Conservation (phyloP, 2,329 filamentous ascomycete species). For the Incumbomyces delicatus region DNA sequence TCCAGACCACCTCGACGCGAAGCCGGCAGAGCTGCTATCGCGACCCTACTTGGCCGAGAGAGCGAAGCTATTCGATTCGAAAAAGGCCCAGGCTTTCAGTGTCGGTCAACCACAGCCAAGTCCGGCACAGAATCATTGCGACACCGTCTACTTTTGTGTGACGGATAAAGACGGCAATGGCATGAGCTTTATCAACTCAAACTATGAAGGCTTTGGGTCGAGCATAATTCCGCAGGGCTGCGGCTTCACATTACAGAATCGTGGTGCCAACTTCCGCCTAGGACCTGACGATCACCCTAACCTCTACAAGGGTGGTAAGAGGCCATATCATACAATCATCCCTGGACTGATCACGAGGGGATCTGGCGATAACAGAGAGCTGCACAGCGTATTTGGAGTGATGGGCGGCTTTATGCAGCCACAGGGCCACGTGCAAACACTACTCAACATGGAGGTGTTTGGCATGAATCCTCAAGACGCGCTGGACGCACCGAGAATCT, state of each 20-base stretch:
- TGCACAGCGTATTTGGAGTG: constrained; percentile 84
- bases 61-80: constrained; percentile 50
- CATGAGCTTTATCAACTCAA: constrained; percentile 93
- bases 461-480: constrained; percentile 75
- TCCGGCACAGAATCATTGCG: constrained; percentile 73
- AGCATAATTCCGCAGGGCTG: constrained; percentile 74
- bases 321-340: constrained; percentile 97
- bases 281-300: constrained; percentile 61
- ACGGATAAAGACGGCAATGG: constrained; percentile 78
- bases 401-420: constrained; percentile 99
- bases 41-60: constrained; percentile 65
- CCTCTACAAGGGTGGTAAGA: constrained; percentile 65
- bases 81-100: constrained; percentile 42
- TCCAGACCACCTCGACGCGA: constrained; percentile 45
- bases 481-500: constrained; percentile 83
- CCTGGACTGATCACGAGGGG: constrained; percentile 75
- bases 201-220: constrained; percentile 79
- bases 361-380: constrained; percentile 33
- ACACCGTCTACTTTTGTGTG: constrained; percentile 89
- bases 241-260: constrained; percentile 91
- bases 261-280: constrained; percentile 74
- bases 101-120: constrained; percentile 54
- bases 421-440: constrained; percentile 86
- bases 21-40: constrained; percentile 63
- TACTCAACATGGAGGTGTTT: constrained; percentile 81